Conservation (phyloP, 2,329 filamentous ascomycete species). For the Penicillium brevicompactum region DNA sequence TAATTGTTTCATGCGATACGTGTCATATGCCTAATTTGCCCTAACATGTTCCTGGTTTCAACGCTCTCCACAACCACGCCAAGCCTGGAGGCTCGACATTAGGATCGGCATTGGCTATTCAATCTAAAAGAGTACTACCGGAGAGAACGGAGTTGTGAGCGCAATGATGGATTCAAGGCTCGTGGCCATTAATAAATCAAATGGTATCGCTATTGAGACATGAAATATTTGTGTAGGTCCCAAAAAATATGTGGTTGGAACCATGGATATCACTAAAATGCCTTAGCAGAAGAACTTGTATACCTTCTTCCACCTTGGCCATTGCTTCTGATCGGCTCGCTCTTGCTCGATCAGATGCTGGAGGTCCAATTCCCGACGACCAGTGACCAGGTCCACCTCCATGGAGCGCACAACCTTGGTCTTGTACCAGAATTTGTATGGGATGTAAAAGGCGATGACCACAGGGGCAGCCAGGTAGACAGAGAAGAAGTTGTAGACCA, state of each 20-base stretch:
- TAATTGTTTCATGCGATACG: background rate
- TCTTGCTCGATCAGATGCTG: conserved; percentile 78
- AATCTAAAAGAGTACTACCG: background rate
- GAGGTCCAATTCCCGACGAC: conserved; percentile 81
- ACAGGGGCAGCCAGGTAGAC: conserved; percentile 60
- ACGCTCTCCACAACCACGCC: conserved; percentile 25
- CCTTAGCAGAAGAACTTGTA: conserved; percentile 72
- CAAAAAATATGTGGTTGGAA: too few relatives aligned
- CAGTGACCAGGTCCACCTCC: conserved; percentile 87
- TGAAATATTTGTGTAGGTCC: too few relatives aligned
- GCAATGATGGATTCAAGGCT: too few relatives aligned
- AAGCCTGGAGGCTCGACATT: conserved; percentile 21
- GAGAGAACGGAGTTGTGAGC: too few relatives aligned
- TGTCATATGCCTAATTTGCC: background rate
- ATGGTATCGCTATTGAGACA: background rate
- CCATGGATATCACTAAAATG: background rate
- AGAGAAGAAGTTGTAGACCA: conserved; percentile 70
- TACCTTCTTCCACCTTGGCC: conserved; percentile 75
- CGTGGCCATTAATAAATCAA: background rate
- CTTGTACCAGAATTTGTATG: conserved; percentile 73
- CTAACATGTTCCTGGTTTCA: background rate
- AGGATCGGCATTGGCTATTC: conserved; percentile 5
- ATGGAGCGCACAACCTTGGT: conserved; percentile 67
- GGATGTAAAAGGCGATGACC: conserved; percentile 64
- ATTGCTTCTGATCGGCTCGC: conserved; percentile 68